phyloP scores from a whole-genome alignment of 2,329 filamentous ascomycete genomes.

The Leptographium galeiforme region DNA sequence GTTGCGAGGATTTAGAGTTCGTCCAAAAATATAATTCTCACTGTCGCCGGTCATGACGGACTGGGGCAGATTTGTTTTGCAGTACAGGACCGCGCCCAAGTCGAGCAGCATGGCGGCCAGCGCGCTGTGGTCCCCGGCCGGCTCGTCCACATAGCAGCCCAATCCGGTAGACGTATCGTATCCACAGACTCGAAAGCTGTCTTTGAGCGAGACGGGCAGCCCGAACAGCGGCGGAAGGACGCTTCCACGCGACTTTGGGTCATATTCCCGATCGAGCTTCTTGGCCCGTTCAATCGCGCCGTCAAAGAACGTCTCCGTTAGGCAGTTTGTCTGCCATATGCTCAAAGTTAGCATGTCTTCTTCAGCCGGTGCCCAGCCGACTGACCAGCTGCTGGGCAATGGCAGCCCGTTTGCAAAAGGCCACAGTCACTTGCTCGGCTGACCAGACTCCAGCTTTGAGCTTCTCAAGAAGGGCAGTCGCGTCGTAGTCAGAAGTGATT shows the following conservation, averaged over 20 bases:
- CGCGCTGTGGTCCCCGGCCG: not conserved
- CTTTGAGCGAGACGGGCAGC: conserved; percentile 34
- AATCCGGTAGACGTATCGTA: conserved; percentile 19
- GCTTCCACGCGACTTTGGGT: conserved; percentile 11
- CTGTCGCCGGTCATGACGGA: conserved; percentile 31
- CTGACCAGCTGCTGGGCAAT: conserved; percentile 4
- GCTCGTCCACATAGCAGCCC: not conserved
- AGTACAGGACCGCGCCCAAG: not conserved
- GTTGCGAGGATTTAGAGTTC: conserved; percentile 48
- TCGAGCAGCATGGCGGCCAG: not conserved
- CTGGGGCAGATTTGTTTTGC: not conserved
- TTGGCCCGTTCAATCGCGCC: conserved; percentile 17
- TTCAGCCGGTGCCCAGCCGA: not conserved
- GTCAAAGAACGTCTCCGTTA: conserved; percentile 26
- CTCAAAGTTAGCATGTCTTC: conserved; percentile 11
- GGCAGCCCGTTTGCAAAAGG: conserved; percentile 6
- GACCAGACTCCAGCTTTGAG: conserved; percentile 2
- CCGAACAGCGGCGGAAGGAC: conserved; percentile 22
- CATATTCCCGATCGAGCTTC: conserved; percentile 17
- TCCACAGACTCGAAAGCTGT: conserved; percentile 29
- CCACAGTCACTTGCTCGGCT: conserved; percentile 1
- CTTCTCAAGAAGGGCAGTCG: conserved; percentile 1
- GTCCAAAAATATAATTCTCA: conserved; percentile 50
- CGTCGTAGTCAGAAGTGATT: conserved; percentile 5
- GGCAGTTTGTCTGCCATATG: conserved; percentile 15